Conservation (phyloP, 164 flowering plant species). For the Piper betle region DNA sequence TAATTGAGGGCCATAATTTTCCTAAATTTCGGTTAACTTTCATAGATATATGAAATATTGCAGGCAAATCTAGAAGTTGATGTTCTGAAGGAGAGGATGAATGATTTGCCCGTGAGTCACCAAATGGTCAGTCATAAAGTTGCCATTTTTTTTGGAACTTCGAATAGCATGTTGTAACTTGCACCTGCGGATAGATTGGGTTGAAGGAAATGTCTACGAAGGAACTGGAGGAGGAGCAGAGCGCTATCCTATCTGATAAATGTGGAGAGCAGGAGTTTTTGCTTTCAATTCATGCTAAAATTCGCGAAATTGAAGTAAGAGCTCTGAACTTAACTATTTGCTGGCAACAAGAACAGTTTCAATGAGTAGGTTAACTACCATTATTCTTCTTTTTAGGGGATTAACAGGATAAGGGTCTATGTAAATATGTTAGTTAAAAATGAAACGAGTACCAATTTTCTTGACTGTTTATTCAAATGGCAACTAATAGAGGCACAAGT, state of each 20-base stretch:
- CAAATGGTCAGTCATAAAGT: background rate
- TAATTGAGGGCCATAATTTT: too few species aligned
- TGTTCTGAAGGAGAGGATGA: constrained; percentile 21
- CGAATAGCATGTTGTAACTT: background rate
- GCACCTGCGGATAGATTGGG: constrained; percentile 31
- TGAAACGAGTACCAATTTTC: background rate
- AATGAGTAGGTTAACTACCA: too few species aligned
- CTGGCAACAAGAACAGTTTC: background rate
- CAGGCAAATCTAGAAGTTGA: constrained; percentile 43
- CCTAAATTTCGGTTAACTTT: background rate
- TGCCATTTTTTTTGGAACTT: background rate
- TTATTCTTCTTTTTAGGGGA: too few species aligned
- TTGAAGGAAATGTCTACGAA: constrained; percentile 34
- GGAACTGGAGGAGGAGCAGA: constrained; percentile 50
- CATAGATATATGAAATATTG: background rate
- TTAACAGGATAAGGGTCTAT: too few species aligned
- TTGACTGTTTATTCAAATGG: too few species aligned
- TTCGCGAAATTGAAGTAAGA: constrained; percentile 43
- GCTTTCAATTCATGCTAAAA: constrained; percentile 37
- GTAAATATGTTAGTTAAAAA: background rate
- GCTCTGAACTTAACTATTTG: background rate
- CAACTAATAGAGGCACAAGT: too few species aligned
- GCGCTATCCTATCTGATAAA: constrained; percentile 51
- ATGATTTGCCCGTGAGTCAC: constrained; percentile 30
- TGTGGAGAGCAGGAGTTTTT: constrained; percentile 46